Conservation (phyloP, 2,329 filamentous ascomycete species). For the Aureobasidium pullulans region DNA sequence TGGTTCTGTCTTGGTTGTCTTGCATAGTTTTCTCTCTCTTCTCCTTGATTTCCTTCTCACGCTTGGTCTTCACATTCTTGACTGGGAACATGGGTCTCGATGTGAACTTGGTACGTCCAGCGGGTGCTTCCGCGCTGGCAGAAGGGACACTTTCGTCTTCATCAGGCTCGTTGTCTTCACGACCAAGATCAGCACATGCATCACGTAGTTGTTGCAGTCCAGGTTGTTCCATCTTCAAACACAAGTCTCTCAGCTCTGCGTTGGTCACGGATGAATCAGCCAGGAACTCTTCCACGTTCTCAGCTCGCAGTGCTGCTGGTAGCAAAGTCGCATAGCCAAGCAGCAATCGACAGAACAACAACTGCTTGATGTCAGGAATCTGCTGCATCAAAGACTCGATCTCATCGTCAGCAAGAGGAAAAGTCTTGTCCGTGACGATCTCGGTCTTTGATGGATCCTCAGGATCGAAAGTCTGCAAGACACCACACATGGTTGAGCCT, state of each 20-base stretch:
- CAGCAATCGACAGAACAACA: constrained; percentile 43
- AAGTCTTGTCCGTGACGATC: constrained; percentile 8
- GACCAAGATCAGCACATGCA: constrained; percentile 43
- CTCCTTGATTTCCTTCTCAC: constrained; percentile 26
- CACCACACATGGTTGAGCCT: background rate
- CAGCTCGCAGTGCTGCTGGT: constrained; percentile 37
- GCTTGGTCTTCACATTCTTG: constrained; percentile 21
- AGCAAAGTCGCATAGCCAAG: constrained; percentile 40
- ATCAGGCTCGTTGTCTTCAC: constrained; percentile 29
- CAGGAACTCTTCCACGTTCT: constrained; percentile 41
- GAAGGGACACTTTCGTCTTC: constrained; percentile 23
- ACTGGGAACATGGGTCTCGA: constrained; percentile 10
- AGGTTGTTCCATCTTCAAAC: constrained; percentile 42
- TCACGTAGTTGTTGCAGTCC: constrained; percentile 44
- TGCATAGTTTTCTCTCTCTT: constrained; percentile 5
- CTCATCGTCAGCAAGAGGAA: constrained; percentile 9
- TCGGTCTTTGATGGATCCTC: background rate
- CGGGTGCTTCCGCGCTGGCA: background rate
- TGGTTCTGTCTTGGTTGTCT: constrained; percentile 15
- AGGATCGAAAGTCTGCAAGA: constrained; percentile 1
- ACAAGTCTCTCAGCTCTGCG: constrained; percentile 40
- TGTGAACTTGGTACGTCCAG: constrained; percentile 8
- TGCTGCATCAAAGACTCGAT: constrained; percentile 27
- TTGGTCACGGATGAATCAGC: constrained; percentile 34
- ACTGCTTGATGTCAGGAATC: constrained; percentile 43